These are phyloP conservation scores for Tagetes erecta DNA, from an alignment of 129 eudicot genomes.

Conservation along the genomic window DNA sequence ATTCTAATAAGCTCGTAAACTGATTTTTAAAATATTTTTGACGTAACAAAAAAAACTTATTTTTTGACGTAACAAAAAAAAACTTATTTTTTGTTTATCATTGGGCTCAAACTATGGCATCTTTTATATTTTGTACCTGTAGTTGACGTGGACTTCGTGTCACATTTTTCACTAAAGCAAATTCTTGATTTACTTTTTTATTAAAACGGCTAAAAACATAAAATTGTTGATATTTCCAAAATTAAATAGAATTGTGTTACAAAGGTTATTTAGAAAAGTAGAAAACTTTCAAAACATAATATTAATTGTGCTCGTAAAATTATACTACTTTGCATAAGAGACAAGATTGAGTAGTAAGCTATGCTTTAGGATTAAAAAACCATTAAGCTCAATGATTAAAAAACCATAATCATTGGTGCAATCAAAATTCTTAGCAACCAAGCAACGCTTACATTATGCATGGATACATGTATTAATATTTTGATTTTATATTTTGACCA, in stretches of 20 bases:
- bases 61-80: too few relatives aligned
- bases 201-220: background rate
- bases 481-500: constrained; percentile 16
- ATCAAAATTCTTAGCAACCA: constrained; percentile 42
- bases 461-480: constrained; percentile 22
- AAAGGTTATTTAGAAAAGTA: background rate
- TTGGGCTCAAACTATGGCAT: too few relatives aligned
- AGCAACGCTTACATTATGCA: constrained; percentile 34
- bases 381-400: constrained; percentile 27
- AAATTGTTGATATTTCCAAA: background rate
- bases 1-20: too few relatives aligned
- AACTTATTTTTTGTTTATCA: too few relatives aligned
- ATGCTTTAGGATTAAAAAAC: constrained; percentile 11
- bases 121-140: too few relatives aligned
- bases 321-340: constrained; percentile 11
- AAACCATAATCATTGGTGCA: constrained; percentile 34
- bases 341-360: constrained; percentile 37
- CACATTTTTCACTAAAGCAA: background rate
- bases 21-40: too few relatives aligned
- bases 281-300: background rate
- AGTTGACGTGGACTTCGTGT: background rate
- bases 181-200: too few relatives aligned
- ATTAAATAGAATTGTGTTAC: background rate
- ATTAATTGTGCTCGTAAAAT: constrained; percentile 13
- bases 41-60: too few relatives aligned